phyloP scores from a whole-genome alignment of 179 eudicot genomes.

The Drosera spatulata region DNA sequence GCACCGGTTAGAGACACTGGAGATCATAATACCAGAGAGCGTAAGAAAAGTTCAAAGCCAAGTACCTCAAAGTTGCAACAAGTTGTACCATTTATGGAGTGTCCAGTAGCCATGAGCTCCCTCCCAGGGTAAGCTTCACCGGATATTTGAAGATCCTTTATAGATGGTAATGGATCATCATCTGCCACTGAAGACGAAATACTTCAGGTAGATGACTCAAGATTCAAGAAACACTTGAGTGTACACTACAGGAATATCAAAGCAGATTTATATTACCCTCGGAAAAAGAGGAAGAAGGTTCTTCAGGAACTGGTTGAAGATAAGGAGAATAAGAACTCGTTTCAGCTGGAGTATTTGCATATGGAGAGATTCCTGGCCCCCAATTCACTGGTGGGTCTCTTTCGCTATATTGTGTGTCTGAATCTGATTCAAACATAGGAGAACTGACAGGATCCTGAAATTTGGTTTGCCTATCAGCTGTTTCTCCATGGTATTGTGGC shows the following conservation, averaged over 20 bases:
- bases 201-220: constrained; percentile 4
- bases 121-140: constrained; percentile 93
- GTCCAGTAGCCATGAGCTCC: constrained; percentile 75
- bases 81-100: constrained; percentile 85
- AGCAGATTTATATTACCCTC: constrained; percentile 45
- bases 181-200: constrained; percentile 58
- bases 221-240: constrained; percentile 4
- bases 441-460: constrained; percentile 63
- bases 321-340: constrained; percentile 56
- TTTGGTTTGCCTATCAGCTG: constrained; percentile 44
- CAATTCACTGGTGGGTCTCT: constrained; percentile 47
- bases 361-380: constrained; percentile 51
- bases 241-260: constrained; percentile 1
- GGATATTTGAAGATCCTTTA: constrained; percentile 82
- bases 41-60: constrained; percentile 7
- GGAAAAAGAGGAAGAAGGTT: constrained; percentile 83
- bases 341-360: constrained; percentile 46
- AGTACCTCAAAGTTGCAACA: constrained; percentile 96
- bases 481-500: constrained; percentile 20
- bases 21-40: constrained; percentile 1
- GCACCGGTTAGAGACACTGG: neutral
- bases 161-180: constrained; percentile 81
- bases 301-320: constrained; percentile 79
- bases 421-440: constrained; percentile 41
- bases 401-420: constrained; percentile 36